phyloP scores from a whole-genome alignment of 2,329 filamentous ascomycete genomes.

The Ophiostoma tasmaniense region DNA sequence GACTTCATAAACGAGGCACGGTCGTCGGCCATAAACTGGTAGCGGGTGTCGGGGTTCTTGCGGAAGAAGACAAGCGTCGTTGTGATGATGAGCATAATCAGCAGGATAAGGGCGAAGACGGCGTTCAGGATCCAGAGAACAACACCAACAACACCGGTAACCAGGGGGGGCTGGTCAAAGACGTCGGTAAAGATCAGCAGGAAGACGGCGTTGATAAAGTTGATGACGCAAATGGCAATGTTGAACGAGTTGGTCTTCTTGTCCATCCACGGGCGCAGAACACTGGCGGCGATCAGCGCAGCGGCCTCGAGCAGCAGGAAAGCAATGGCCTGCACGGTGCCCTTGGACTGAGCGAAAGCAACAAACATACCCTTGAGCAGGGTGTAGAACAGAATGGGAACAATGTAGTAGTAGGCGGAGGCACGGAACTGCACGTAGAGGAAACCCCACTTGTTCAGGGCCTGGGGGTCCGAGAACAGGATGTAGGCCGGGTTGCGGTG shows the following conservation, averaged over 20 bases:
- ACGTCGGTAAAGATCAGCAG: constrained; percentile 73
- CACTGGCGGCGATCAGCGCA: constrained; percentile 62
- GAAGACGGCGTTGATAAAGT: constrained; percentile 76
- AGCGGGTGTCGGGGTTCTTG: constrained; percentile 79
- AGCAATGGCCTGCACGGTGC: constrained; percentile 64
- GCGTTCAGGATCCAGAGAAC: constrained; percentile 77
- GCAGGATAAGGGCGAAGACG: constrained; percentile 63
- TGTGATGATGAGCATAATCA: constrained; percentile 68
- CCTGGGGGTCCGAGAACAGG: constrained; percentile 75
- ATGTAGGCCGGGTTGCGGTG: constrained; percentile 90
- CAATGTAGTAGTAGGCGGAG: constrained; percentile 80
- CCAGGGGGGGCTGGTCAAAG: constrained; percentile 68
- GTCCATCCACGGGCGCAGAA: constrained; percentile 86
- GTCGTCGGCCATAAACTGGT: constrained; percentile 84
- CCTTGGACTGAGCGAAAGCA: constrained; percentile 59
- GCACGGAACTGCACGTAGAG: constrained; percentile 85
- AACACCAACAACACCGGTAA: constrained; percentile 75
- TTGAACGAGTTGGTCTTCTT: constrained; percentile 90
- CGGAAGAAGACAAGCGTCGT: constrained; percentile 59
- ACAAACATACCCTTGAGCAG: constrained; percentile 76
- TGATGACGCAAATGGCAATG: constrained; percentile 72
- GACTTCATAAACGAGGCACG: constrained; percentile 88
- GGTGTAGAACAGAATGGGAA: constrained; percentile 63
- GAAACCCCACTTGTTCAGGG: constrained; percentile 88
- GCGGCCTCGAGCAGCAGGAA: constrained; percentile 67